Percentiles rank a stretch among this genome's conserved stretches.
These are phyloP conservation scores for Euphorbia lathyris DNA, from an alignment of 345 rosid genomes.

Conservation along the genomic window DNA sequence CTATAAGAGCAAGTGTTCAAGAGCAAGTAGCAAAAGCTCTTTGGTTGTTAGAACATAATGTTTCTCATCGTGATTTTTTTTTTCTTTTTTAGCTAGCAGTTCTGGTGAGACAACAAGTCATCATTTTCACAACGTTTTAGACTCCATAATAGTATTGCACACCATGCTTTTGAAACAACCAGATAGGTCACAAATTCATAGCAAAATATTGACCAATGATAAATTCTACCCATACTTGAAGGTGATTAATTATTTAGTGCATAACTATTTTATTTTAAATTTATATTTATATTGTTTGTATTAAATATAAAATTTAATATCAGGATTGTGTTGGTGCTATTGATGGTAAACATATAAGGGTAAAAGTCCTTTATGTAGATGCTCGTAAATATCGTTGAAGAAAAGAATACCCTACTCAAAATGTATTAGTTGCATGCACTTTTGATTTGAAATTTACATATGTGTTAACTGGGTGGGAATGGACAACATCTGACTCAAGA, in stretches of 20 bases:
- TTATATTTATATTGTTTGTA: background rate
- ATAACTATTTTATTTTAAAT: background rate
- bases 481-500: background rate
- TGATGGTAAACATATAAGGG: too few relatives aligned
- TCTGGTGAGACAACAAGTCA: background rate
- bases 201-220: background rate
- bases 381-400: background rate
- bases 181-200: background rate
- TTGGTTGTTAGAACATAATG: too few relatives aligned
- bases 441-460: constrained; percentile 1
- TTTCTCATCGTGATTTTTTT: too few relatives aligned
- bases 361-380: background rate
- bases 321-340: too few relatives aligned
- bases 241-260: background rate
- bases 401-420: background rate
- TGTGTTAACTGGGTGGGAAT: background rate
- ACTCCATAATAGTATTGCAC: background rate
- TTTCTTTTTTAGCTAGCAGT: too few relatives aligned
- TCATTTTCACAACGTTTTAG: background rate
- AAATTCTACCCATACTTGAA: background rate
- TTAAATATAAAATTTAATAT: background rate
- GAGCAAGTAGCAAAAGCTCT: constrained; percentile 1
- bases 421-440: background rate
- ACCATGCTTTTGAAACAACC: background rate
- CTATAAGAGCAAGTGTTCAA: too few relatives aligned